A percentile compares a stretch with the other conserved stretches of the same genome.
These are phyloP conservation scores for Cryphonectria japonica DNA, from an alignment of 2,329 filamentous ascomycete species.

Conservation along the genomic window DNA sequence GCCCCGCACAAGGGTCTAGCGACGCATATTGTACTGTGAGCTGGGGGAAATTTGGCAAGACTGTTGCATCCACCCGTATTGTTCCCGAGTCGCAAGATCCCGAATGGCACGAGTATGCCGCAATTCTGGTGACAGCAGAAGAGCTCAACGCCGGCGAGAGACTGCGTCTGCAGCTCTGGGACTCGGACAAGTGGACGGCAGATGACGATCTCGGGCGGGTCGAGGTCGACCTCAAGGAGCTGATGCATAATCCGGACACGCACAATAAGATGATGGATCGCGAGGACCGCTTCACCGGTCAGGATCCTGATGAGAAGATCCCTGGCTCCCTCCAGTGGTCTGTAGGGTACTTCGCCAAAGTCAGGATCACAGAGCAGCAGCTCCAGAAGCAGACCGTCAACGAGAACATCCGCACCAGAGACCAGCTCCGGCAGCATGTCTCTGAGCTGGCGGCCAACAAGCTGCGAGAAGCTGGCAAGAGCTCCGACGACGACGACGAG, in stretches of 20 bases:
- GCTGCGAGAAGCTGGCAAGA: slow-evolving; percentile 64
- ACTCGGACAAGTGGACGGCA: slow-evolving; percentile 72
- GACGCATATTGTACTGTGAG: slow-evolving; percentile 74
- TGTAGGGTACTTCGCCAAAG: slow-evolving; percentile 73
- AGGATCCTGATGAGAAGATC: slow-evolving; percentile 69
- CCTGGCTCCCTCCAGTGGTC: slow-evolving; percentile 71
- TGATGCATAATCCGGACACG: slow-evolving; percentile 64
- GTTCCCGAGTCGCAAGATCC: slow-evolving; percentile 69
- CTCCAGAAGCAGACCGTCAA: slow-evolving; percentile 64
- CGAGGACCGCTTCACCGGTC: slow-evolving; percentile 66
- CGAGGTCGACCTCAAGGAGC: slow-evolving; percentile 66
- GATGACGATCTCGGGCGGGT: slow-evolving; percentile 77
- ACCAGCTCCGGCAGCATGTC: slow-evolving; percentile 63
- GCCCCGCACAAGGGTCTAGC: slow-evolving; percentile 63
- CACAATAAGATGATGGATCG: slow-evolving; percentile 66
- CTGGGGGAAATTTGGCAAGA: slow-evolving; percentile 79
- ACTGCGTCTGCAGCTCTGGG: slow-evolving; percentile 73
- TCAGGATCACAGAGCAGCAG: slow-evolving; percentile 64
- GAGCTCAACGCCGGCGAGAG: slow-evolving; percentile 74
- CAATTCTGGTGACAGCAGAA: slow-evolving; percentile 69
- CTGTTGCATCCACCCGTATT: slow-evolving; percentile 67
- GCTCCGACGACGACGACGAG: slow-evolving; percentile 60
- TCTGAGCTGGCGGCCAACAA: slow-evolving; percentile 60
- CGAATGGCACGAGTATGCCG: slow-evolving; percentile 71
- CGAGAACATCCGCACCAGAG: slow-evolving; percentile 57